Base-by-base conservation (phyloP, 768 basidiomycete genomes). In the Tylopilus felleus region DNA sequence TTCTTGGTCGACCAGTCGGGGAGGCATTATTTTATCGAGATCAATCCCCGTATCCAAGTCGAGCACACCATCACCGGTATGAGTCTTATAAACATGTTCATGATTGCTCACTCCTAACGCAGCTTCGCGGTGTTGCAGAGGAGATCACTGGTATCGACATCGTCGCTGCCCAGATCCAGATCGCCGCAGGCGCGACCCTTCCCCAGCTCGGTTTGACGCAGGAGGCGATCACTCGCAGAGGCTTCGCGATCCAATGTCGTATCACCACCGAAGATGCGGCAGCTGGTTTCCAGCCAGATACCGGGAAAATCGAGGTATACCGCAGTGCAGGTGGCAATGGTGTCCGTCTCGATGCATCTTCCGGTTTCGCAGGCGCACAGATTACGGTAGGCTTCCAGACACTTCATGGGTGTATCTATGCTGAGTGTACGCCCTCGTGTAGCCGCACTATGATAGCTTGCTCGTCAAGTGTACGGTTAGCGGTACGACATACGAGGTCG, bases 141-240 rank as follows among this genome's bases (percentile, higher is more conserved):
- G 95, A 98, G 69, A 99, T 99, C 66, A 98, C 97, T 56, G 97
- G 97, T 47, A 94, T 98, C 71, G 97, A 99, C 68, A 96, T 99
- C 59, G 94, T 98, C 38, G 97, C 97, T 51, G 97, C 97, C 19
- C 97, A 98, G 73, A 98, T 99, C 61, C 97, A 98, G 75, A 98
- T 99, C 64, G 96, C 96, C n/a, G 97, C 94, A 47, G 97, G 97
- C 49, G 97, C 95, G 7, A 90, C 94, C 42, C 84, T 98, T 41
- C 86, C 93, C 9, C 93, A 97, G 69, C 87, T 98, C 57, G 97
- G 97, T 52, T 78, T 99, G 47, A 92, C 90, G 4, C 97, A 98
- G 72, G 95, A 98, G 27, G 89, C 93, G 49, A 93, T 99, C 70
- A 87, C 86, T 56, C 93, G 92, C 73, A 89, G 97, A 55, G 97